A percentile compares a stretch with the other conserved stretches of the same genome.
Evolutionary conservation across 108 stramenopile species (phyloP).

Genomic region (Fragilaria crotonensis): DNA sequence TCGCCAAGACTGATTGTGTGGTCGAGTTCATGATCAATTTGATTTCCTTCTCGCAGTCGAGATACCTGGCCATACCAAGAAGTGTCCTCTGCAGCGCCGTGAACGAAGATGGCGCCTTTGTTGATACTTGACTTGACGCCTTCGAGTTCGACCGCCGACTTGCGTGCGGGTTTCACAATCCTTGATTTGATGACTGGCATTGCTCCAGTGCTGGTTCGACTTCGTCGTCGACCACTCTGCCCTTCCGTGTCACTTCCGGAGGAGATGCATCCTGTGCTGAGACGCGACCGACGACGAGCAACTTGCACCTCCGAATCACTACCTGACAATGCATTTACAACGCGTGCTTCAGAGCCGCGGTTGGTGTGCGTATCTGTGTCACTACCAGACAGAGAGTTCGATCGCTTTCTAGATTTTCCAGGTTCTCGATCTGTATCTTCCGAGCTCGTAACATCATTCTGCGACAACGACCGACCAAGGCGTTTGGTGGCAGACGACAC

Average conservation of each 20-base stretch:
- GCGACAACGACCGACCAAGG: not conserved
- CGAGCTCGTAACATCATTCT: not conserved
- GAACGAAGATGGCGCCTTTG: slow-evolving; percentile 22
- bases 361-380: not conserved
- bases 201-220: not conserved
- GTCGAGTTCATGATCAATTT: slow-evolving; percentile 45
- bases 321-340: not conserved
- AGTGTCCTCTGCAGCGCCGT: slow-evolving; percentile 31
- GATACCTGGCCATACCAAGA: slow-evolving; percentile 54
- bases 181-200: not conserved
- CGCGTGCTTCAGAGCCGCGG: not conserved
- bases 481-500: not conserved
- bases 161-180: not conserved
- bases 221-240: not conserved
- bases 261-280: not conserved
- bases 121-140: not conserved
- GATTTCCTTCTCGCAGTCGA: slow-evolving; percentile 45
- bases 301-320: not conserved
- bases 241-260: not conserved
- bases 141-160: not conserved
- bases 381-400: not conserved
- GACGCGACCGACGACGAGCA: not conserved
- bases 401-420: not conserved
- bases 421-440: not conserved
- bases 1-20: slow-evolving; percentile 15